Evolutionary conservation across 2,329 filamentous ascomycete genomes (phyloP).

Genomic region (Claviceps africana): DNA sequence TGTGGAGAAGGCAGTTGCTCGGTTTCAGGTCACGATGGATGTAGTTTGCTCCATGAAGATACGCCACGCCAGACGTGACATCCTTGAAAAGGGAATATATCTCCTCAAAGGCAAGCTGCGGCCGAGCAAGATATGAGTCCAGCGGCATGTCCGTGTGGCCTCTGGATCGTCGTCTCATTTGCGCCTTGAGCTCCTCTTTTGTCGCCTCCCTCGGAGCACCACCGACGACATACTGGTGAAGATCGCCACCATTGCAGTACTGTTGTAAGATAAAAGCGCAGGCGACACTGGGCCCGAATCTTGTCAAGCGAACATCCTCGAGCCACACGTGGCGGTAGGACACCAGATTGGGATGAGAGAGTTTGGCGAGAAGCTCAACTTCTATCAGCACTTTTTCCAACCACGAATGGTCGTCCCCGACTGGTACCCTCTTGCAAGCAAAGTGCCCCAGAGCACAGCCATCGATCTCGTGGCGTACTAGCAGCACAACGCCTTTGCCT

Average conservation of each 20-base stretch:
- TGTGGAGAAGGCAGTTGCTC: conserved; percentile 83
- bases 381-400: conserved; percentile 86
- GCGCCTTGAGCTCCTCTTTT: conserved; percentile 78
- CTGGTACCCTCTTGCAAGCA: conserved; percentile 92
- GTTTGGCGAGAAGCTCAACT: conserved; percentile 79
- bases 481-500: conserved; percentile 83
- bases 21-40: conserved; percentile 95
- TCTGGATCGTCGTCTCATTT: conserved; percentile 67
- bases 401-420: conserved; percentile 90
- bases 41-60: conserved; percentile 81
- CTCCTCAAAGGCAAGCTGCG: conserved; percentile 59
- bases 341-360: conserved; percentile 89
- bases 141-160: conserved; percentile 53
- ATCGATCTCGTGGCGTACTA: conserved; percentile 89
- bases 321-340: conserved; percentile 97
- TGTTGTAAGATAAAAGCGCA: conserved; percentile 96
- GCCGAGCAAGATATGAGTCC: conserved; percentile 28
- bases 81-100: conserved; percentile 96
- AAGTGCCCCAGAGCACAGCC: conserved; percentile 79
- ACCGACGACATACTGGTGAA: conserved; percentile 75
- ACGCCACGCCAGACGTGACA: conserved; percentile 80
- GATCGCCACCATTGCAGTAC: conserved; percentile 87
- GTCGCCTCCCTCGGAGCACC: conserved; percentile 48
- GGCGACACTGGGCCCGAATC: conserved; percentile 80
- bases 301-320: conserved; percentile 70